phyloP scores from a whole-genome alignment of 140 eudicot genomes.

The Bidens hawaiensis region DNA sequence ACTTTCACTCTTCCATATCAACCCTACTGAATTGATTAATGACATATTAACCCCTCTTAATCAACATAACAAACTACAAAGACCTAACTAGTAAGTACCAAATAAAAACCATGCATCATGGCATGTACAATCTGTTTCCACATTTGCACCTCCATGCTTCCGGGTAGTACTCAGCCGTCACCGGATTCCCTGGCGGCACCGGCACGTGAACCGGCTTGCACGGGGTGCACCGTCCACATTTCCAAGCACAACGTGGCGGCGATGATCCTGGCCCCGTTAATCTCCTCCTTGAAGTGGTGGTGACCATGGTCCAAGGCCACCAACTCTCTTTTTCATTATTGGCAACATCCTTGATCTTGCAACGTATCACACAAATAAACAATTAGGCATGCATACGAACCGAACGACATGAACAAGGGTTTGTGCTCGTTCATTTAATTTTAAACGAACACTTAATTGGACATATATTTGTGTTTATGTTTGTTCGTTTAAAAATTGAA shows the following conservation, averaged over 20 bases:
- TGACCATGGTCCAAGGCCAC: slow-evolving; percentile 13
- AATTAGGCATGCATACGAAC: too few relatives aligned
- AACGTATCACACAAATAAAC: neutral
- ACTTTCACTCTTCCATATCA: slow-evolving; percentile 2
- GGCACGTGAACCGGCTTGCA: slow-evolving; percentile 78
- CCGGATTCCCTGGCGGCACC: slow-evolving; percentile 78
- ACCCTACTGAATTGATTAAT: slow-evolving; percentile 22
- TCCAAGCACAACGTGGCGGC: slow-evolving; percentile 75
- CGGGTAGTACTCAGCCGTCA: slow-evolving; percentile 79
- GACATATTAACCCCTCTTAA: slow-evolving; percentile 24
- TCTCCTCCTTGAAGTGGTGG: slow-evolving; percentile 39
- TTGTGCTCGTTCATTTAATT: too few relatives aligned
- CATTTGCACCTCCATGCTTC: slow-evolving; percentile 98
- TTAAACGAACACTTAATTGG: too few relatives aligned
- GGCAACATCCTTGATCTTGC: slow-evolving; percentile 17
- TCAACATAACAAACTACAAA: slow-evolving; percentile 12
- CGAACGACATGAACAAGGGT: too few relatives aligned
- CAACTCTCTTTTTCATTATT: neutral
- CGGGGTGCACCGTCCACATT: slow-evolving; percentile 79
- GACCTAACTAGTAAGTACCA: slow-evolving; percentile 15
- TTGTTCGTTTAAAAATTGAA: too few relatives aligned
- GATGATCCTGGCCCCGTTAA: slow-evolving; percentile 61
- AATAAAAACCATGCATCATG: slow-evolving; percentile 31
- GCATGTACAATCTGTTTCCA: slow-evolving; percentile 73
- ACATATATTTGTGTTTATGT: too few relatives aligned